phyloP scores from a whole-genome alignment of 768 basidiomycete genomes.

The Amanita muscaria region DNA sequence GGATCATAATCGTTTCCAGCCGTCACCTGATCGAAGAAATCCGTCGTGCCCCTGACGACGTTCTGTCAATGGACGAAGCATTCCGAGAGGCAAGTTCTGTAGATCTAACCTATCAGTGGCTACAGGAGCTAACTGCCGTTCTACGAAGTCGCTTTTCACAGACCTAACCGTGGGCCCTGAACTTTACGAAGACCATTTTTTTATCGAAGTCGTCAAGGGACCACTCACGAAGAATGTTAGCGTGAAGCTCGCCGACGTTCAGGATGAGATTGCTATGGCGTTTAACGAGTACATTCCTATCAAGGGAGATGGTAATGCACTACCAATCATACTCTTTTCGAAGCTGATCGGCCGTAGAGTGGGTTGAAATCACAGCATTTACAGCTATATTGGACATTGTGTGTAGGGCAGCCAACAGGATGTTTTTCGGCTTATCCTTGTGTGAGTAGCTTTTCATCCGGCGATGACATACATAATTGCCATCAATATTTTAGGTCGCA shows the following conservation, averaged over 20 bases:
- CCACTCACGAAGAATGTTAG: constrained; percentile 21
- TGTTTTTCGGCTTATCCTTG: constrained; percentile 20
- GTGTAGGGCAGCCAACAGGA: constrained; percentile 14
- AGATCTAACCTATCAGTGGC: too few species aligned
- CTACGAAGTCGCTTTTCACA: too few species aligned
- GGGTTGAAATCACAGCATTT: constrained; percentile 12
- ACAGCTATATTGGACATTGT: constrained; percentile 16
- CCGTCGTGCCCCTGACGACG: constrained; percentile 34
- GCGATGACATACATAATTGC: too few species aligned
- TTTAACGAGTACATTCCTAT: constrained; percentile 14
- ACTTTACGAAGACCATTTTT: constrained; percentile 16
- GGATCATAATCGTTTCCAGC: constrained; percentile 36
- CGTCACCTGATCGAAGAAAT: constrained; percentile 34
- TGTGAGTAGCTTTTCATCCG: constrained; percentile 10
- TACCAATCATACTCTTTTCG: too few species aligned
- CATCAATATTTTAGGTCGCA: constrained; percentile 12
- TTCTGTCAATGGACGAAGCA: constrained; percentile 32
- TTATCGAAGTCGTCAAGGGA: constrained; percentile 19
- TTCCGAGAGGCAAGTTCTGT: constrained; percentile 15
- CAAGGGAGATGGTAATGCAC: background rate
- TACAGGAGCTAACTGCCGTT: too few species aligned
- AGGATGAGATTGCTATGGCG: constrained; percentile 16
- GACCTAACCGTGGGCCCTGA: constrained; percentile 26
- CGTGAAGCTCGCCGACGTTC: constrained; percentile 17
- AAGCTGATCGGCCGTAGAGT: constrained; percentile 7